These are phyloP conservation scores for Phalaenopsis equestris DNA, from an alignment of 106 monocot species.

Conservation along the genomic window DNA sequence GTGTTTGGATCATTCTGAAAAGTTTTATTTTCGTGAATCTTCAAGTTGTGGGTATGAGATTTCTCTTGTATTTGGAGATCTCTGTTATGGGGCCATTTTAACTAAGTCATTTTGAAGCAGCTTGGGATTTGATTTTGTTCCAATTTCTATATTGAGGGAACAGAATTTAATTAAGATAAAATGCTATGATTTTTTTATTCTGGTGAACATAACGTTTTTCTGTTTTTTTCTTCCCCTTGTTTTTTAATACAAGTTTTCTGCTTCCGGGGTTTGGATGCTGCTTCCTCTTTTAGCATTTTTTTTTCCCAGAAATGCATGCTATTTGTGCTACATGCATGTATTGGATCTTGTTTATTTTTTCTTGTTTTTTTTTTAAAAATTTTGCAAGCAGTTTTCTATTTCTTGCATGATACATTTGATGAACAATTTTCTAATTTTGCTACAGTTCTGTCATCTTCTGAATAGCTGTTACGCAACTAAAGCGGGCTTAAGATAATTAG, in stretches of 20 bases:
- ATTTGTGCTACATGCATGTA: neutral
- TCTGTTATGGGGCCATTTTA: neutral
- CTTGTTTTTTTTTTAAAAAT: neutral
- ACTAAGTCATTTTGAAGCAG: neutral
- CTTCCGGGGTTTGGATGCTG: neutral
- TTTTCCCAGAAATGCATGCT: neutral
- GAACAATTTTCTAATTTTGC: neutral
- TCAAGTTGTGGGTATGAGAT: neutral
- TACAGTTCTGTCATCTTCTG: neutral
- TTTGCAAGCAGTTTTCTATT: neutral
- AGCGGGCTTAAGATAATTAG: neutral
- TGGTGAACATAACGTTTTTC: neutral
- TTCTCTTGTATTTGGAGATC: neutral
- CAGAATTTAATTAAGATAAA: neutral
- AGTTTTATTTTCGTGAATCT: neutral
- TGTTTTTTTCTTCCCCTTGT: no score
- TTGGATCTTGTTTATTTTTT: neutral
- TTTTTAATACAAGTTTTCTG: neutral
- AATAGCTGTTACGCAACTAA: neutral
- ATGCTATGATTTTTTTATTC: neutral
- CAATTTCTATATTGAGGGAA: neutral
- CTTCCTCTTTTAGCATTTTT: neutral
- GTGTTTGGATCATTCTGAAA: neutral
- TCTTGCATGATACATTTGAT: neutral
- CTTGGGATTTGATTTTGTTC: neutral